Conservation (phyloP, 2,329 filamentous ascomycete species). For the Ampelomyces quisqualis region DNA sequence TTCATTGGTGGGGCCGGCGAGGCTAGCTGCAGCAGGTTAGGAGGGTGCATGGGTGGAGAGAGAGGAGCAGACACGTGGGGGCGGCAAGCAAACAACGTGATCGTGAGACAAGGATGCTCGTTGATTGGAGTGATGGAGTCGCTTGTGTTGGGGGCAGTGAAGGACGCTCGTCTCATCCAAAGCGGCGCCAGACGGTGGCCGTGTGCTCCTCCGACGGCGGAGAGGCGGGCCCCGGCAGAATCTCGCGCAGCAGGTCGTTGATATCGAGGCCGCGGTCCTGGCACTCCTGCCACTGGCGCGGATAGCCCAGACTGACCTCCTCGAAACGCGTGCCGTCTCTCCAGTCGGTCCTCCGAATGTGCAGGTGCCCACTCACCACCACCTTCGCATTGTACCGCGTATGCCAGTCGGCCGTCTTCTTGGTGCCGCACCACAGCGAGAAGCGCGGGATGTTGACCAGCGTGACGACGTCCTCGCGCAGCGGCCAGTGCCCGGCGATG, state of each 20-base stretch:
- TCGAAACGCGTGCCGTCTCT: conserved; percentile 50
- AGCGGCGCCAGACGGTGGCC: conserved; percentile 33
- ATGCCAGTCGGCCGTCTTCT: conserved; percentile 51
- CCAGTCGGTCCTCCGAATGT: conserved; percentile 51
- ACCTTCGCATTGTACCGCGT: conserved; percentile 50
- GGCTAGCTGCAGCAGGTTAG: conserved; percentile 17
- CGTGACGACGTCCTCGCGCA: conserved; percentile 49
- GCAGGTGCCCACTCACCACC: conserved; percentile 50
- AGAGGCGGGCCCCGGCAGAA: conserved; percentile 45
- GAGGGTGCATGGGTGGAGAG: conserved; percentile 17
- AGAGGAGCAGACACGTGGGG: background rate
- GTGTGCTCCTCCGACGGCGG: conserved; percentile 27
- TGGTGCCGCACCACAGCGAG: conserved; percentile 52
- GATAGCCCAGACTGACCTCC: conserved; percentile 52
- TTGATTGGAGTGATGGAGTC: conserved; percentile 10
- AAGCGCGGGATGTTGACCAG: conserved; percentile 48
- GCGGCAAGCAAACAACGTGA: conserved; percentile 5
- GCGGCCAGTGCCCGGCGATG: conserved; percentile 51
- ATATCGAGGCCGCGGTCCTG: conserved; percentile 47
- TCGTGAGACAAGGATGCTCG: background rate
- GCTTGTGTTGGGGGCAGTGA: conserved; percentile 2
- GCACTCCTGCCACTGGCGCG: conserved; percentile 49
- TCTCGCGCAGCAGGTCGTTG: conserved; percentile 50
- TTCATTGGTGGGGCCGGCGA: conserved; percentile 13
- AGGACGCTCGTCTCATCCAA: conserved; percentile 17